A percentile compares a stretch with the other conserved stretches of the same genome.
phyloP scores from a whole-genome alignment of 768 basidiomycete genomes.

The Phallus indusiatus region DNA sequence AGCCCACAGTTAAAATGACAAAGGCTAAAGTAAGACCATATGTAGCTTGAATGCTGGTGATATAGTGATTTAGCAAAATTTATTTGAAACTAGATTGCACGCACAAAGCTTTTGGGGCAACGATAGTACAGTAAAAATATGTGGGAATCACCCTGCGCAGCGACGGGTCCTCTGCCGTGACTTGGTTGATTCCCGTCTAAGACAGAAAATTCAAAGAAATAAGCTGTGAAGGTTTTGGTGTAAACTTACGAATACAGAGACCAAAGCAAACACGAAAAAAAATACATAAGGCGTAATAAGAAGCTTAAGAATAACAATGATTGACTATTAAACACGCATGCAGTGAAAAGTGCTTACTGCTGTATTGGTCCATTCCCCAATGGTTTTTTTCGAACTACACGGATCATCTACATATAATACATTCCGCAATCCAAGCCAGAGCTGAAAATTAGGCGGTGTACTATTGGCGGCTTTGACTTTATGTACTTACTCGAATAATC shows the following conservation, averaged over 20 bases:
- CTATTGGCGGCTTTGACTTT: background rate
- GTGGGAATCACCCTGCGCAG: constrained; percentile 1
- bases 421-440: constrained; percentile 1
- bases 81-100: background rate
- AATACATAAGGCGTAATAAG: constrained; percentile 2
- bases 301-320: background rate
- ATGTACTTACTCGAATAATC: constrained; percentile 1
- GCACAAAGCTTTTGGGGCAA: background rate
- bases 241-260: constrained; percentile 1
- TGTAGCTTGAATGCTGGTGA: background rate
- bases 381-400: background rate
- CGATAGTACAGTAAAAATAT: constrained; percentile 3
- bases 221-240: no score
- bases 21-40: constrained; percentile 1
- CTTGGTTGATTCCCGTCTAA: background rate
- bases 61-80: background rate
- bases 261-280: constrained; percentile 1
- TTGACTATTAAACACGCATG: no score
- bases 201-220: background rate
- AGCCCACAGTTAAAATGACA: background rate
- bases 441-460: background rate
- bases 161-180: background rate
- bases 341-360: background rate
- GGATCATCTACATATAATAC: constrained; percentile 1
- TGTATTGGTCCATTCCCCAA: background rate